Evolutionary conservation across 1,139 yeast genomes (phyloP).

Genomic region (Yamadazyma dendronema): DNA sequence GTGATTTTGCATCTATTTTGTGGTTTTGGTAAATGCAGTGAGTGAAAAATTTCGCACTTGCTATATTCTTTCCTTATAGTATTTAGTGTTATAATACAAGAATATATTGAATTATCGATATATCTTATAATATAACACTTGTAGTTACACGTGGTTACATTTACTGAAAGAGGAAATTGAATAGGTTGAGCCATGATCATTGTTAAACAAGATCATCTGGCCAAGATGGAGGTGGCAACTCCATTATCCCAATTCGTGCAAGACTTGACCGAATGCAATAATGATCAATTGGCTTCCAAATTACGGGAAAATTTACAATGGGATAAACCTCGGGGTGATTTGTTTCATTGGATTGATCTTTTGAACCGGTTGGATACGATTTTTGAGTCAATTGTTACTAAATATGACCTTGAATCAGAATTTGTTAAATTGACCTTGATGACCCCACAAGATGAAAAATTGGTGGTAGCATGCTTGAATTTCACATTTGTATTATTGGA

Average conservation of each 20-base stretch:
- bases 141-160: too few species aligned
- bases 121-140: too few species aligned
- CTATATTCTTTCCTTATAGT: neutral
- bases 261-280: slow-evolving; percentile 21
- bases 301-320: slow-evolving; percentile 39
- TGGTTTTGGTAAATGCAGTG: too few species aligned
- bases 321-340: slow-evolving; percentile 71
- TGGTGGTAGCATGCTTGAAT: slow-evolving; percentile 52
- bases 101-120: too few species aligned
- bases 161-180: too few species aligned
- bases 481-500: slow-evolving; percentile 67
- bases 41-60: neutral
- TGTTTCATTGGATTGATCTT: slow-evolving; percentile 75
- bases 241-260: slow-evolving; percentile 40
- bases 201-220: slow-evolving; percentile 30
- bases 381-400: slow-evolving; percentile 50
- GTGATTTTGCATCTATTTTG: too few species aligned
- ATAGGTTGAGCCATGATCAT: slow-evolving; percentile 38
- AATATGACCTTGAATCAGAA: slow-evolving; percentile 55
- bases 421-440: slow-evolving; percentile 47
- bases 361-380: slow-evolving; percentile 73
- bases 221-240: slow-evolving; percentile 31
- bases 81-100: neutral
- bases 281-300: slow-evolving; percentile 27
- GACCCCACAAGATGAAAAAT: slow-evolving; percentile 39